phyloP scores from a whole-genome alignment of 768 basidiomycete species.

The Coprinopsis cinerea region DNA sequence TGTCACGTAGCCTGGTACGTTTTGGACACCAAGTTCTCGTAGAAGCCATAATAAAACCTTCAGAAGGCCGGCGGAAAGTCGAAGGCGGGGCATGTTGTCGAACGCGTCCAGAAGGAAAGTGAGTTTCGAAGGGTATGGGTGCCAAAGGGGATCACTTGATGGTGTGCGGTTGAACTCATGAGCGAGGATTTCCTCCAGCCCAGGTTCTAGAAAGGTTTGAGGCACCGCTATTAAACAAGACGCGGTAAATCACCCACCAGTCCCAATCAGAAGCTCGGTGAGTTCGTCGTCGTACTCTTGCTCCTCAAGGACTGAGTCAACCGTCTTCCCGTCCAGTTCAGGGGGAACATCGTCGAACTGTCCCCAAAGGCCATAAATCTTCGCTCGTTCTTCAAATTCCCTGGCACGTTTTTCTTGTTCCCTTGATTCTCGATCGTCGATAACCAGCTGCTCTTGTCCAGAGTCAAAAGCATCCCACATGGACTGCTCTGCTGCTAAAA shows the following conservation, averaged over 20 bases:
- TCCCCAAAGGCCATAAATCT: neutral
- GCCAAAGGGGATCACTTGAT: constrained; percentile 3
- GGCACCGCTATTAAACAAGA: too few species aligned
- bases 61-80: constrained; percentile 23
- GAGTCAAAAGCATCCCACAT: constrained; percentile 1
- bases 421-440: neutral
- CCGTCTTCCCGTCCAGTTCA: neutral
- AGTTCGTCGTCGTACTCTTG: too few species aligned
- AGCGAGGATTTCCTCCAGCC: neutral
- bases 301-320: neutral
- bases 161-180: neutral
- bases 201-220: neutral
- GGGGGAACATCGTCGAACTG: neutral
- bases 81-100: constrained; percentile 27
- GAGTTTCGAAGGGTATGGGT: constrained; percentile 13
- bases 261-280: too few species aligned
- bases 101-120: constrained; percentile 23
- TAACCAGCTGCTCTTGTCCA: neutral
- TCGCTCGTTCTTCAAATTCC: constrained; percentile 3
- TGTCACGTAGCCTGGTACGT: constrained; percentile 23
- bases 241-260: too few species aligned
- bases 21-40: constrained; percentile 17
- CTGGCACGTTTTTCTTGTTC: neutral
- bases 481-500: neutral
- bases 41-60: constrained; percentile 27